Evolutionary conservation across 495 filamentous ascomycete genomes (phyloP).

Genomic region (Aspergillus bridgeri): DNA sequence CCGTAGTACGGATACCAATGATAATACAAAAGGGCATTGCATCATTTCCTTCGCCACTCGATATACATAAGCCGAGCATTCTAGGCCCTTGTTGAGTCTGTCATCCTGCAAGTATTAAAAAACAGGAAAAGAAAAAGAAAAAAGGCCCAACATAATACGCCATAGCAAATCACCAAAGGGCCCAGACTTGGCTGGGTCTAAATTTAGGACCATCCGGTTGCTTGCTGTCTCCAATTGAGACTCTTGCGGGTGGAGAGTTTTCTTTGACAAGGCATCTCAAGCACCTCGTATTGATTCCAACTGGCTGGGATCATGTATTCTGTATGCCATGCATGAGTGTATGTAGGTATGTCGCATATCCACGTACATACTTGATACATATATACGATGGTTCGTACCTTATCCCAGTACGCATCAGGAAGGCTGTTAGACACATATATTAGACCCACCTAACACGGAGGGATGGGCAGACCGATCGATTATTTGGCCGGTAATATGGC

Average conservation of each 20-base stretch:
- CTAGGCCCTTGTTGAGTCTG: background rate
- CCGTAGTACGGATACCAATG: background rate
- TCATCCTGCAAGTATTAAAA: background rate
- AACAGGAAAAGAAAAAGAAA: background rate
- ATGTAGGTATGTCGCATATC: background rate
- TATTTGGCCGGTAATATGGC: background rate
- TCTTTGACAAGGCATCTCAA: background rate
- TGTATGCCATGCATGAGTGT: constrained; percentile 2
- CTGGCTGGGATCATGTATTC: constrained; percentile 3
- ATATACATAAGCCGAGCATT: background rate
- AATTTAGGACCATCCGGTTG: background rate
- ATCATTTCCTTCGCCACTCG: background rate
- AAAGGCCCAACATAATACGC: background rate
- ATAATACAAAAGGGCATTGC: background rate
- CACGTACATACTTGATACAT: background rate
- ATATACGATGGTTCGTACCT: background rate
- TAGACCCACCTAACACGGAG: background rate
- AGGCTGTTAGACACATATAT: background rate
- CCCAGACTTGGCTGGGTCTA: background rate
- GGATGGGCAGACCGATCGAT: background rate
- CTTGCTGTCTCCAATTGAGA: background rate
- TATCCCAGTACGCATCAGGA: constrained; percentile 1
- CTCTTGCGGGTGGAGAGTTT: background rate
- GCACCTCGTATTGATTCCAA: background rate
- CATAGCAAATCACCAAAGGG: background rate